Evolutionary conservation across 345 rosid species (phyloP).

Genomic region (Angophora floribunda): DNA sequence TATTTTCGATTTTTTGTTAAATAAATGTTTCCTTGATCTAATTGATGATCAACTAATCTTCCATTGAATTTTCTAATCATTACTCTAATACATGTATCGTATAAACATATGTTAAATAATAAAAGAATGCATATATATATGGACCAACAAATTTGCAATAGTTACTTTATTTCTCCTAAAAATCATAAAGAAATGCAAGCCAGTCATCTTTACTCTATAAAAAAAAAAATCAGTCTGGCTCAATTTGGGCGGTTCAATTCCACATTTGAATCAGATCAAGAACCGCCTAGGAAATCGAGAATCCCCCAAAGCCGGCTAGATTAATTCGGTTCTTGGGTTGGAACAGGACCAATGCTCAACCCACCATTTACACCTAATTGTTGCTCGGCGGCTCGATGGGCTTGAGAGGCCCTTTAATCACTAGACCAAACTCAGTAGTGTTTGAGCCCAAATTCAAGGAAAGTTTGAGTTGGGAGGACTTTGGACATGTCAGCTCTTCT

Average conservation of each 20-base stretch:
- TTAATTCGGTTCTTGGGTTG: accelerated
- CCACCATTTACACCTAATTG: neutral
- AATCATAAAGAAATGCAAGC: neutral
- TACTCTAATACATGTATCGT: neutral
- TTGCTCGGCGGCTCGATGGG: neutral
- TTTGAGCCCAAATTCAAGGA: neutral
- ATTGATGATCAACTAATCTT: neutral
- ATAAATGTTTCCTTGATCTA: neutral
- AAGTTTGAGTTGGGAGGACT: neutral
- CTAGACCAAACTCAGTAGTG: neutral
- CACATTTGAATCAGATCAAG: accelerated
- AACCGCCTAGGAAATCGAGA: neutral
- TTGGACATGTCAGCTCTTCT: neutral
- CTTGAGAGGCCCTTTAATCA: neutral
- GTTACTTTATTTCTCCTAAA: neutral
- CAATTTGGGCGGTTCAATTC: accelerated
- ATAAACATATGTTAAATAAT: neutral
- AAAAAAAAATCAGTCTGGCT: accelerated
- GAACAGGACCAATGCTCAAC: neutral
- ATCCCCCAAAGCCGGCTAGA: accelerated
- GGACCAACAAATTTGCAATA: neutral
- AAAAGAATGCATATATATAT: neutral
- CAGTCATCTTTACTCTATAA: neutral
- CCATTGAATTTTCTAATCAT: neutral
- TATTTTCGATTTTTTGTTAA: neutral